A percentile compares a stretch with the other conserved stretches of the same genome.
Evolutionary conservation across 1,284 basidiomycete genomes (phyloP).

Genomic region (Meripilus lineatus): DNA sequence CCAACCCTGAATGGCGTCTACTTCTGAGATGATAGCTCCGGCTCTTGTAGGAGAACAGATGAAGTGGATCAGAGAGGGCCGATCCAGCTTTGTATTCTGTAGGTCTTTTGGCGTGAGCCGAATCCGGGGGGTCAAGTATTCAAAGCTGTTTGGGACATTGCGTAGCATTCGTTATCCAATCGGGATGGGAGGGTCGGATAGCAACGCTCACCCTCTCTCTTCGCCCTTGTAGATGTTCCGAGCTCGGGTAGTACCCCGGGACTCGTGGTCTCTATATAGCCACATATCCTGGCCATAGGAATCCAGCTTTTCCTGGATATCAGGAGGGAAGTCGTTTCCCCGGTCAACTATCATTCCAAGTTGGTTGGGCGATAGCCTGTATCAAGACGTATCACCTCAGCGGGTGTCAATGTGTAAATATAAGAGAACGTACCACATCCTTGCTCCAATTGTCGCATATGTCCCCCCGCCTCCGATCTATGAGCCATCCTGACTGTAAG

Average conservation of each 20-base stretch:
- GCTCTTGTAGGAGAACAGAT: slow-evolving; percentile 82
- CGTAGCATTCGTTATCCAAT: neutral
- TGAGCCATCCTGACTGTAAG: too few species aligned
- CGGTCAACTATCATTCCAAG: slow-evolving; percentile 84
- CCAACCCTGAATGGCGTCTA: slow-evolving; percentile 53
- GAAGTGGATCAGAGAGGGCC: slow-evolving; percentile 72
- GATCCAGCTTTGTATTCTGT: slow-evolving; percentile 43
- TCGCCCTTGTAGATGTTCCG: slow-evolving; percentile 78
- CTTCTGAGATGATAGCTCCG: slow-evolving; percentile 59
- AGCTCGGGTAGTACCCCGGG: slow-evolving; percentile 63
- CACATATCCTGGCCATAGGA: slow-evolving; percentile 77
- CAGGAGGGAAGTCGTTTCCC: slow-evolving; percentile 72
- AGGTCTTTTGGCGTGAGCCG: slow-evolving; percentile 73
- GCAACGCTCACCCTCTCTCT: slow-evolving; percentile 50
- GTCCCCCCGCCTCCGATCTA: slow-evolving; percentile 92
- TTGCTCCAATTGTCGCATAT: slow-evolving; percentile 72
- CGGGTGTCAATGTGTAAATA: too few species aligned
- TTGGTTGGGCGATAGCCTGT: too few species aligned
- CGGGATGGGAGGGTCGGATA: slow-evolving; percentile 1
- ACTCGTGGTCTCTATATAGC: slow-evolving; percentile 61
- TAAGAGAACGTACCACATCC: slow-evolving; percentile 77
- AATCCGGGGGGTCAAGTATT: slow-evolving; percentile 74
- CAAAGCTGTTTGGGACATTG: slow-evolving; percentile 48
- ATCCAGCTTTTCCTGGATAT: slow-evolving; percentile 54
- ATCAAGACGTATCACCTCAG: too few species aligned